Base-by-base conservation (phyloP, 2,329 filamentous ascomycete species). In the Penicillium sp. region DNA sequence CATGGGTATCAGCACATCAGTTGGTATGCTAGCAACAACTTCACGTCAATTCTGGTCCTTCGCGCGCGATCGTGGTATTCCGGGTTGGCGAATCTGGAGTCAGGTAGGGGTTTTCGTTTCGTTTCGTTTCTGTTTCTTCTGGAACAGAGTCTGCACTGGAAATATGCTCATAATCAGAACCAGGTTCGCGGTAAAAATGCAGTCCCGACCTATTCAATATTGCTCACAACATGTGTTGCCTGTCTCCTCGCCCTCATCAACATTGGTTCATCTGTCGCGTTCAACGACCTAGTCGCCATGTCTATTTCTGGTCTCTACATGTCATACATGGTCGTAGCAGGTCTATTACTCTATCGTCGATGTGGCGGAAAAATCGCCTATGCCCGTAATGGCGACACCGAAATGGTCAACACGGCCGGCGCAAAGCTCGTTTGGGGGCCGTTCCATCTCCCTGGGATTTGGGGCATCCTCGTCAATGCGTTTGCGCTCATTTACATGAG, bases 401-500 rank as follows among this genome's bases (percentile, higher is more conserved):
- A 43, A 2, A 55, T 60, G 1, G 48, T 65, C 40, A 69, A 68
- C 37, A 59, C 59, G 1, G 55, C 60, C 8, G 66, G 65, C 9
- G 61, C 63, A 3, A 60, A 62, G 41, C 56, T 68, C 20, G 61
- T 65, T 20, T 68, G 66, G 66, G 66, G 66, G 0, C 66, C 64
- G 0, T 68, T 68, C 47, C 64, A 60, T n/a, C 34, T 66, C 0
- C 60, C 61, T 1, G 63, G 65, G 0, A 54, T 65, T n/a, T 72
- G 58, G 42, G 78, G 79, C 0, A 64, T 76, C 2, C 49, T 67
- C 1, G 61, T 80, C 49, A 80, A 81, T 48, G 40, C 67, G 5
- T 76, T 70, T 50, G 75, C 76, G 0, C 64, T 79, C 12, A 33
- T 69, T 4, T 83, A 78, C 58, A 69, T 78, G n/a, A 59, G 71